These are phyloP conservation scores for Candida tibetensis DNA, from an alignment of 805 yeast species.

Conservation along the genomic window DNA sequence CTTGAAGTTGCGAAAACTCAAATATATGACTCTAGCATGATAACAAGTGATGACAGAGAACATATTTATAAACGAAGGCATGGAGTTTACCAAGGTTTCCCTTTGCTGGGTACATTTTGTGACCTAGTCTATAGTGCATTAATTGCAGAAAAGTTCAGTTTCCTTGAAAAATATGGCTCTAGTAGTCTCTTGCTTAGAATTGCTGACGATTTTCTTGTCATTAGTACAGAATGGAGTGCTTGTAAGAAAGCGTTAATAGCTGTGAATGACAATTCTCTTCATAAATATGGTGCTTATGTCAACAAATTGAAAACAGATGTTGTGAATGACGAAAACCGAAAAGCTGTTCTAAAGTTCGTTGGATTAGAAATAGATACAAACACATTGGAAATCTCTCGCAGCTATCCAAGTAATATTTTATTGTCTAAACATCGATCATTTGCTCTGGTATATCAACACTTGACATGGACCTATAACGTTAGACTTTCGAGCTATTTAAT, in stretches of 20 bases:
- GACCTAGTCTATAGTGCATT: conserved; percentile 68
- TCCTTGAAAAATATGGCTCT: conserved; percentile 13
- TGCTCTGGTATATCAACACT: conserved; percentile 16
- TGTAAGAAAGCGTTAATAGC: conserved; percentile 18
- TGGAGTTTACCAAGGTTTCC: conserved; percentile 87
- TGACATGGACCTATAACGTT: conserved; percentile 21
- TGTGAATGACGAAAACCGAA: conserved; percentile 10
- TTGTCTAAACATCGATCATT: conserved; percentile 15
- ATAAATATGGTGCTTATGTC: conserved; percentile 33
- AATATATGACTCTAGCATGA: conserved; percentile 48
- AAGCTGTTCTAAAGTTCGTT: conserved; percentile 19
- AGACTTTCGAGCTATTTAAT: conserved; percentile 19
- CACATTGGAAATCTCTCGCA: conserved; percentile 18
- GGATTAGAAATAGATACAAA: conserved; percentile 27
- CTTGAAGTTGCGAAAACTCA: conserved; percentile 49
- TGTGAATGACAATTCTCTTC: conserved; percentile 19
- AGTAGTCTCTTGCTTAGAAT: conserved; percentile 51
- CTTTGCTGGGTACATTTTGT: conserved; percentile 71
- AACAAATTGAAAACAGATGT: conserved; percentile 29
- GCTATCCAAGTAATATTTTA: conserved; percentile 11
- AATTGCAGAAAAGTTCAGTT: conserved; percentile 36
- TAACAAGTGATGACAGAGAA: conserved; percentile 34
- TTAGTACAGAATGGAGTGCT: conserved; percentile 43
- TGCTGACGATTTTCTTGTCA: conserved; percentile 83
- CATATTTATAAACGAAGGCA: conserved; percentile 42